Conservation (phyloP, 805 yeast species). For the Saccharomycopsis javanensis region DNA sequence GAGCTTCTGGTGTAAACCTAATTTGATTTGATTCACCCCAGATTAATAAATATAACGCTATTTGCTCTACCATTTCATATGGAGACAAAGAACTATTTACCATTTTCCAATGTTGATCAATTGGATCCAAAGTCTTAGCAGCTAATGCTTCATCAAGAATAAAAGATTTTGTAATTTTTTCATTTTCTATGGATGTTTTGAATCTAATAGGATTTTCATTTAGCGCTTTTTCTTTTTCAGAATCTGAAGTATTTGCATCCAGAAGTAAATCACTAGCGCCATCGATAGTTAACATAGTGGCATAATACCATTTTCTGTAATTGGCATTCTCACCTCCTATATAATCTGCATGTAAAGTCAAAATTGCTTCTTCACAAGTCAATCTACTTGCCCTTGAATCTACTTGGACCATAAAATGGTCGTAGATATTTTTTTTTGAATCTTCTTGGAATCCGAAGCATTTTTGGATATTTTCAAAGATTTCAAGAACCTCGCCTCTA, state of each 20-base stretch:
- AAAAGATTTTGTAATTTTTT: conserved; percentile 1
- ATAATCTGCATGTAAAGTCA: conserved; percentile 78
- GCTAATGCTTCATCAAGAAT: conserved; percentile 2
- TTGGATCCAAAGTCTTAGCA: conserved; percentile 4
- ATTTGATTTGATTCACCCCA: conserved; percentile 95
- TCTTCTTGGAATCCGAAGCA: conserved; percentile 81
- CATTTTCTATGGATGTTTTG: background rate
- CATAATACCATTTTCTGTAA: conserved; percentile 86
- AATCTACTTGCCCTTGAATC: conserved; percentile 83
- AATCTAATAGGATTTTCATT: background rate
- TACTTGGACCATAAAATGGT: conserved; percentile 66
- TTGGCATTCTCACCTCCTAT: conserved; percentile 87
- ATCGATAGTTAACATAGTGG: conserved; percentile 72
- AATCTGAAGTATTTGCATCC: background rate
- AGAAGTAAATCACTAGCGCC: conserved; percentile 30
- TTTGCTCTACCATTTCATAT: conserved; percentile 70
- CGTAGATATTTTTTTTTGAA: conserved; percentile 69
- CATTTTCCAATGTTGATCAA: conserved; percentile 63
- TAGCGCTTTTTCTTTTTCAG: background rate
- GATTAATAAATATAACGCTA: conserved; percentile 61
- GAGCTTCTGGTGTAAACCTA: conserved; percentile 54
- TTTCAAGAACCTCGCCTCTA: conserved; percentile 47
- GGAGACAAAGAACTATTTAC: conserved; percentile 64
- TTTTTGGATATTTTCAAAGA: conserved; percentile 48
- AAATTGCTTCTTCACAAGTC: conserved; percentile 58